Evolutionary conservation across 495 filamentous ascomycete genomes (phyloP), one percentile per base, ranked within the genome.

Genomic region (Penicillium parvum): DNA sequence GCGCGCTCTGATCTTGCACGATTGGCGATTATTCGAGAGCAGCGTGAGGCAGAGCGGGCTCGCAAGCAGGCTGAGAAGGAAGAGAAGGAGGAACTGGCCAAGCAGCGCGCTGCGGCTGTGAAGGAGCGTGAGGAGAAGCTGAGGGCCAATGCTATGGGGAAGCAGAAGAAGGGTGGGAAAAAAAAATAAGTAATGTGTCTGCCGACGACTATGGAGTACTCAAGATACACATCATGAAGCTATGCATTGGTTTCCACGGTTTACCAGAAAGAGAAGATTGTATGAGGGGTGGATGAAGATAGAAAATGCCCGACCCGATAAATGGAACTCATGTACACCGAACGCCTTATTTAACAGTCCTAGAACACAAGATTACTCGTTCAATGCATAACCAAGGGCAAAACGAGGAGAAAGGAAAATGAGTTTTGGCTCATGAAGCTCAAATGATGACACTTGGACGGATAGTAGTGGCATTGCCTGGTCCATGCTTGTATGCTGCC

Each of bases 1-100:
- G 92, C 91, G 15, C 85, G 84, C 52, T 82, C 88, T n/a, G 92
- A 98, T 73, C 53, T 97, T 56, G 92, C 86, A 37, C 73, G 92
- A 39, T 61, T 98, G 58, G 77, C 71, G 51, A 55, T 90, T 37
- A 86, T 98, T 42, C 75, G 82, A 17, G 86, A 95, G 75, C 83
- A 85, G 72, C 76, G 92, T 25, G 92, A 92, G 61, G 83, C 84
- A 19, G 91, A 95, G 60, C 78, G 87, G 53, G 82, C 65, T 61
- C 75, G 75, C 68, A 90, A 90, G 75, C 78, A 80, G 76, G 90
- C 74, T 7, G 85, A 90, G 72, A 85, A 84, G 61, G 83, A 87
- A 52, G 85, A 88, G 67, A 75, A 71, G 47, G 81, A 83, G 8
- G 82, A 77, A 18, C 60, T 71, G 33, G 78, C 81, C 25, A 75